These are phyloP conservation scores for Artemisia argyi DNA, from an alignment of 129 eudicot genomes.

Conservation along the genomic window DNA sequence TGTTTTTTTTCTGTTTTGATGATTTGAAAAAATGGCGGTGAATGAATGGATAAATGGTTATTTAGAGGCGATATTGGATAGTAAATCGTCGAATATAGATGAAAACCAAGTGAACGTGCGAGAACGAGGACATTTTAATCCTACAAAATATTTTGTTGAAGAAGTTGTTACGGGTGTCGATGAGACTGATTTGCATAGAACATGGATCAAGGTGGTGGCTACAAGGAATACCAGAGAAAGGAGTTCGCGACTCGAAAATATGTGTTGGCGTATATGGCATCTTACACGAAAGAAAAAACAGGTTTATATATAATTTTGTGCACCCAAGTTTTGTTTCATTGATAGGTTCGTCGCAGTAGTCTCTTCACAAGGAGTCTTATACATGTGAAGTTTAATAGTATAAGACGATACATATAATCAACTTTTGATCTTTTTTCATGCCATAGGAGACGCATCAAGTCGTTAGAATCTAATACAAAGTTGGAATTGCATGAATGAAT, in stretches of 20 bases:
- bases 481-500: background rate
- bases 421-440: background rate
- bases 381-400: no score
- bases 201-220: slow-evolving; percentile 94
- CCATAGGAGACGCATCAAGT: no score
- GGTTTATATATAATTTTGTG: slow-evolving; percentile 31
- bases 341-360: no score
- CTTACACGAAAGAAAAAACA: slow-evolving; percentile 92
- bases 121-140: slow-evolving; percentile 61
- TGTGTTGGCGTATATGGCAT: slow-evolving; percentile 99
- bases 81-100: slow-evolving; percentile 53
- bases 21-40: slow-evolving; percentile 52
- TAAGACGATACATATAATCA: background rate
- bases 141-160: slow-evolving; percentile 82
- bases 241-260: slow-evolving; percentile 81
- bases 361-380: no score
- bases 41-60: slow-evolving; percentile 91
- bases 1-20: background rate
- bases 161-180: slow-evolving; percentile 82
- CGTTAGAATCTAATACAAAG: no score
- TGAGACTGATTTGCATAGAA: slow-evolving; percentile 79
- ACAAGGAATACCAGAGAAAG: slow-evolving; percentile 73
- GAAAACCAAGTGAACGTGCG: slow-evolving; percentile 36
- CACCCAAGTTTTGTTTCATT: background rate
- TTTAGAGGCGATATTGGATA: slow-evolving; percentile 72